Evolutionary conservation across 345 rosid genomes (phyloP), one percentile per base, ranked within the genome.

Genomic region (Viola odorata): DNA sequence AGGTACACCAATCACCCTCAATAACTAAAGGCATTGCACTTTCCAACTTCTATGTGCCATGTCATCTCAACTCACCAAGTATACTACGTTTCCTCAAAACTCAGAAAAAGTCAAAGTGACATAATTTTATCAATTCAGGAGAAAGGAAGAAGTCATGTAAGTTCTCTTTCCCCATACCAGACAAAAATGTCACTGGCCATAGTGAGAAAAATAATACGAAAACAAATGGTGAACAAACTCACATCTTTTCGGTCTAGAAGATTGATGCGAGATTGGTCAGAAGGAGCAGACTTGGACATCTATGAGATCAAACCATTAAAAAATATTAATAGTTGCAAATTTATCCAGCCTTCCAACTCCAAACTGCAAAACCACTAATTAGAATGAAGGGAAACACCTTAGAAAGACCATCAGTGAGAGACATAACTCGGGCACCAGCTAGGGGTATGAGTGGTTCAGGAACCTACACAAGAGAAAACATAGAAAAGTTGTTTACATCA

Each of bases 281-380:
- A 87, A 64, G 89, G 84, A 61, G 89, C 88, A 73, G 98, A 91
- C 81, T 91, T 91, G 41, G 95, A 91, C 98, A 89, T 91, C 98
- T 91, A 75, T 52, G 78, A 67, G 58, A 76, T 82, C 69, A 45
- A 64, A 73, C 37, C 55, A 53, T 53, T 67, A 3, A 53, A 65
- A 60, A 50, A 7, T 57, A 62, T 51, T 52, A n/a, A 44, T 45
- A 7, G 7, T 49, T 6, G 50, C 45, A 37, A 48, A 53, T 57
- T 39, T 44, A 12, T 10, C 59, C 15, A 4, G 13, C 39, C n/a
- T 14, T 61, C 12, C 55, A 10, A 49, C 39, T 14, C 44, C 5
- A 58, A 14, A 62, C 55, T 32, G 7, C 6, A 53, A 48, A 59
- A 44, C 9, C 50, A 74, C 40, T 16, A 16, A 38, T 47, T n/a